These are phyloP conservation scores for Solanum aculeatissimum DNA, from an alignment of 305 asterid genomes.

Conservation along the genomic window DNA sequence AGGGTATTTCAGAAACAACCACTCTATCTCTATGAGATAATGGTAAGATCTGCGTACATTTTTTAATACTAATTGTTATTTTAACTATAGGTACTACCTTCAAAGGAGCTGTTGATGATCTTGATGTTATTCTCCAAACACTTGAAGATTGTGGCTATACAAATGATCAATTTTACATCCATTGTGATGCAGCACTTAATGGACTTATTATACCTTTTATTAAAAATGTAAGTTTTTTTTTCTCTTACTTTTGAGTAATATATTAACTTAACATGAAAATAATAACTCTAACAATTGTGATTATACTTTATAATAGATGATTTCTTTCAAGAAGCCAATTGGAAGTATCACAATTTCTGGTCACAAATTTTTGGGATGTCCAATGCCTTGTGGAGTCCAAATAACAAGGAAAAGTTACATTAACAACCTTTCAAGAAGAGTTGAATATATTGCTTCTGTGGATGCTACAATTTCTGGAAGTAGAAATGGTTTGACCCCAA, in stretches of 20 bases:
- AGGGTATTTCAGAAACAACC: too few relatives aligned
- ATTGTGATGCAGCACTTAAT: constrained; percentile 8
- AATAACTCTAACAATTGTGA: neutral
- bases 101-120: constrained; percentile 9
- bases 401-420: constrained; percentile 5
- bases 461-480: constrained; percentile 12
- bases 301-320: neutral
- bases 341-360: constrained; percentile 9
- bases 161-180: constrained; percentile 2
- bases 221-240: neutral
- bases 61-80: neutral
- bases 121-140: neutral
- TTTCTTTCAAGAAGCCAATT: constrained; percentile 1
- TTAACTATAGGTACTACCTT: constrained; percentile 7
- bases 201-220: constrained; percentile 8
- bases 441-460: constrained; percentile 6
- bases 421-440: constrained; percentile 1
- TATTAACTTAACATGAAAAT: neutral
- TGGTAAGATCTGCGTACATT: too few relatives aligned
- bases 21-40: too few relatives aligned
- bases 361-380: constrained; percentile 5
- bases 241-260: neutral
- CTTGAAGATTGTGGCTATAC: constrained; percentile 2
- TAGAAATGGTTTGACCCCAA: constrained; percentile 1
- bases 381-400: constrained; percentile 7